phyloP scores from a whole-genome alignment of 2,329 filamentous ascomycete genomes.

The Exophiala alcalophila region DNA sequence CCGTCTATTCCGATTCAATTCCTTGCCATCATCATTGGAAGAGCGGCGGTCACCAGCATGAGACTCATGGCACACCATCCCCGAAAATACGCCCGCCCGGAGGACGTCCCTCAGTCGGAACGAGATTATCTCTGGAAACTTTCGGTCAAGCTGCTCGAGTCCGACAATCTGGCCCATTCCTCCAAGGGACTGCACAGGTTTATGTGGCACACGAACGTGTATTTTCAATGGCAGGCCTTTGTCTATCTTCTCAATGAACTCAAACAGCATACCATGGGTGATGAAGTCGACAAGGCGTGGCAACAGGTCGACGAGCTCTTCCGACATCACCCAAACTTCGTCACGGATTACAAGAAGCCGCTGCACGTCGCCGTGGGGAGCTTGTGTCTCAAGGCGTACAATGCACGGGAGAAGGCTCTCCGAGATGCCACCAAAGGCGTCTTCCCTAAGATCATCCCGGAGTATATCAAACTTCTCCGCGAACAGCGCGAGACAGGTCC shows the following conservation, averaged over 20 bases:
- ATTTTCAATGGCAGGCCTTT: constrained; percentile 54
- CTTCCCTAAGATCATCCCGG: constrained; percentile 23
- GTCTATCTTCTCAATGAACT: constrained; percentile 50
- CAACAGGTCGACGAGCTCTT: constrained; percentile 44
- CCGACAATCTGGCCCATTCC: constrained; percentile 41
- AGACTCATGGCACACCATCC: constrained; percentile 49
- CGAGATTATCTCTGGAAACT: constrained; percentile 42
- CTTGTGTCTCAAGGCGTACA: constrained; percentile 47
- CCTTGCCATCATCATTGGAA: constrained; percentile 45
- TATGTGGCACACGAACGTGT: constrained; percentile 46
- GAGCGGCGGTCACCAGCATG: constrained; percentile 44
- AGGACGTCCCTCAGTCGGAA: constrained; percentile 35
- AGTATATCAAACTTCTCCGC: constrained; percentile 25
- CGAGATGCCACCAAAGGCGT: constrained; percentile 23
- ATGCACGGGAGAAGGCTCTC: constrained; percentile 29
- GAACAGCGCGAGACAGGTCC: constrained; percentile 23
- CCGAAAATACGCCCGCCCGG: constrained; percentile 34
- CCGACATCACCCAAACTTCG: constrained; percentile 42
- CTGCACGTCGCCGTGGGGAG: constrained; percentile 45
- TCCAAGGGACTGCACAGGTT: constrained; percentile 42
- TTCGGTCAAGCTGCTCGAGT: constrained; percentile 39
- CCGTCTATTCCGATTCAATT: constrained; percentile 49
- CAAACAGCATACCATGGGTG: constrained; percentile 36
- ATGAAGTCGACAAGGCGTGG: constrained; percentile 45
- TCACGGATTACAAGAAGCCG: constrained; percentile 36